Conservation (phyloP, 2,329 filamentous ascomycete genomes). For the Fusarium clavum region DNA sequence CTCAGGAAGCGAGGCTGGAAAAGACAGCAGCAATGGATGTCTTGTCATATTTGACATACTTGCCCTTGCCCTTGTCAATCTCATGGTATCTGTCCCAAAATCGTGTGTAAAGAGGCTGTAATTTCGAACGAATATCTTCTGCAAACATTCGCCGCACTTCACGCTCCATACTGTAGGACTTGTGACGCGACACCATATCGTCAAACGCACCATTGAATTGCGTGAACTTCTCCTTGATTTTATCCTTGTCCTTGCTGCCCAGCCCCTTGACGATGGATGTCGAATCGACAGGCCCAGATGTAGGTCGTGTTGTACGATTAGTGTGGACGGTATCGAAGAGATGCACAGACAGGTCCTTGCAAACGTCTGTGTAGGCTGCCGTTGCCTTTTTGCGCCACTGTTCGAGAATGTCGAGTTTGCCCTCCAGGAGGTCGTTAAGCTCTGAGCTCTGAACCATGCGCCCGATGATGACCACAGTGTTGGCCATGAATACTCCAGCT, state of each 20-base stretch:
- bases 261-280: conserved; percentile 85
- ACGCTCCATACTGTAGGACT: conserved; percentile 86
- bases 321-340: conserved; percentile 95
- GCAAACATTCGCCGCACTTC: conserved; percentile 86
- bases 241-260: conserved; percentile 91
- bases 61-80: conserved; percentile 96
- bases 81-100: conserved; percentile 99
- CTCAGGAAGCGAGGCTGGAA: conserved; percentile 58
- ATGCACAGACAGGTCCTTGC: conserved; percentile 86
- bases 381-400: conserved; percentile 89
- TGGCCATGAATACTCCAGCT: conserved; percentile 90
- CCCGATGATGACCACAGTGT: conserved; percentile 85
- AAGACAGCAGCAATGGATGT: conserved; percentile 77
- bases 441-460: conserved; percentile 87
- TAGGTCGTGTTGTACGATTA: conserved; percentile 77
- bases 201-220: conserved; percentile 93
- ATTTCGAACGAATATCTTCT: conserved; percentile 87
- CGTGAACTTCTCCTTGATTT: conserved; percentile 95
- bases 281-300: conserved; percentile 82
- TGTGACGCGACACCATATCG: conserved; percentile 85
- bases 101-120: conserved; percentile 92
- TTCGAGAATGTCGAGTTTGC: conserved; percentile 76
- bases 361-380: conserved; percentile 83
- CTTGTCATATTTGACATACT: conserved; percentile 99
- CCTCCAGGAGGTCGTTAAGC: conserved; percentile 76